Evolutionary conservation across 345 rosid genomes (phyloP), one percentile per base, ranked within the genome.

Genomic region (Passiflora organensis): DNA sequence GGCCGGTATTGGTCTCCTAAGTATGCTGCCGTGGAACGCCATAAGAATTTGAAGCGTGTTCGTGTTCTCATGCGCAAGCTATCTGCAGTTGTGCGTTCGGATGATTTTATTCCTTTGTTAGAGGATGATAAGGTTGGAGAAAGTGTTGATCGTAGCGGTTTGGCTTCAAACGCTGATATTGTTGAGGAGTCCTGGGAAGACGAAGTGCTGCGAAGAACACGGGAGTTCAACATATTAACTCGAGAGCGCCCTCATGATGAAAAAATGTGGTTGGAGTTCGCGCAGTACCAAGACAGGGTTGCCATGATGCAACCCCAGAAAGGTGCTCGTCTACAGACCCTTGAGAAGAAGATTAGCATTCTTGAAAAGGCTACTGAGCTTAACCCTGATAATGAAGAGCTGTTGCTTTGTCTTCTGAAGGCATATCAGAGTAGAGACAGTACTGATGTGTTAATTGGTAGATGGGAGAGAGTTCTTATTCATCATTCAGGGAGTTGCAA

Each of bases 111-210:
- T 71, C 91, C 96, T 24, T 69, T 91, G 43, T 67, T 49, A 19
- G 87, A 78, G 32, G 25, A 41, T 17, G 61, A 74, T 48, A 32
- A 68, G 25, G 72, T 66, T 4, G 54, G 17, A 53, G 84, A 70
- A 22, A 55, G 38, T 44, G 71, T 41, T 16, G 78, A 69, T 60
- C 63, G 18, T 44, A 12, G 43, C 17, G 55, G 60, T 69, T 65
- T 71, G 4, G 24, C 47, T 10, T 38, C 68, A 13, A 68, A 54
- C 22, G 52, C 69, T 46, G 66, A 70, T 43, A 13, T 67, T 60
- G 24, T 82, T 25, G 95, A 77, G 77, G 89, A 80, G 69, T 93
- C 99, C 4, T 93, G 99, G 96, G 99, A 93, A 54, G 99, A 93
- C 70, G 85, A 89, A 57, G 73, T 89, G 65, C 63, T 86, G 22